Base-by-base conservation (phyloP, 345 rosid genomes). In the Lumnitzera racemosa region DNA sequence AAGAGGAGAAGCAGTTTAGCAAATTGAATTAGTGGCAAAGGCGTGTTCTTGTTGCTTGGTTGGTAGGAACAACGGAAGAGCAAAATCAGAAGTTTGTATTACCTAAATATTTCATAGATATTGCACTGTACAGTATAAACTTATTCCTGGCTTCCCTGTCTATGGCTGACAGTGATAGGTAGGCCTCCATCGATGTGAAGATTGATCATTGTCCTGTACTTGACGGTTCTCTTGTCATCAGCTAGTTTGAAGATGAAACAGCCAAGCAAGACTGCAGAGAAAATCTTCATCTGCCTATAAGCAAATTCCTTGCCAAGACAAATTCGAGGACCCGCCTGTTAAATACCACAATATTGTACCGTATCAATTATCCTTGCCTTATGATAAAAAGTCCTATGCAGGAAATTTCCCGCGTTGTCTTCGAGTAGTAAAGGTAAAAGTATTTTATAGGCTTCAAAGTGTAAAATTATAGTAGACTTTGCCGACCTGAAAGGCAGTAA, bases 101-200 rank as follows among this genome's bases (percentile, higher is more conserved):
- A 20, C 20, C 20, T 20, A 20, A 20, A 20, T 20, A 20, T 20
- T 20, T 20, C 20, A 20, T 20, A 20, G 20, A 20, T 20, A 20
- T 20, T 20, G 20, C 7, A 29, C 3, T 6, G 7, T 6, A 6
- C 7, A 6, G 36, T 6, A n/a, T 53, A 27, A 27, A 2, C 24
- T 15, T 1, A 20, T 27, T 23, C 49, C 61, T 31, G 62, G 51
- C 36, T 49, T 41, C n/a, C 4, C 24, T 9, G 6, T 72, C 82
- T 78, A 61, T 31, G 67, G 55, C 49, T 23, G 61, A 75, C 75
- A 0, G 17, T 56, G 43, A 85, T 76, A 61, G 76, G 83, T 46
- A 85, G 91, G 15, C 91, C 91, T 50, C 84, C 84, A 29, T 78
- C 80, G 5, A 85, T 55, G 46, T 82, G 82, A 67, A 85, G 88